phyloP scores from a whole-genome alignment of 2,329 filamentous ascomycete species.

The Cadophora malorum region DNA sequence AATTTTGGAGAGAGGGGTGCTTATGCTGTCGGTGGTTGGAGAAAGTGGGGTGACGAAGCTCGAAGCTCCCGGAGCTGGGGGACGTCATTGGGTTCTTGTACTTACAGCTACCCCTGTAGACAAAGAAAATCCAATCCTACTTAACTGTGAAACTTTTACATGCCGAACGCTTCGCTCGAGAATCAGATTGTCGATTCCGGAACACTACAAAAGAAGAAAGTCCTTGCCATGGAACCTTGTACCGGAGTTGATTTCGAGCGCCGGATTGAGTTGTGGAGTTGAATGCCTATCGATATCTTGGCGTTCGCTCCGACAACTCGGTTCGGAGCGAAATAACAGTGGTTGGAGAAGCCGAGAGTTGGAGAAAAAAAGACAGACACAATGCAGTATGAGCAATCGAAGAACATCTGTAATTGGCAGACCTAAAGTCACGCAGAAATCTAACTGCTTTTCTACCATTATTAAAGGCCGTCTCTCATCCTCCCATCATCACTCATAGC shows the following conservation, averaged over 20 bases:
- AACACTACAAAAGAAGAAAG: background rate
- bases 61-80: background rate
- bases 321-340: background rate
- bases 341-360: background rate
- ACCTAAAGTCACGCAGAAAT: background rate
- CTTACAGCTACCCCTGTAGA: background rate
- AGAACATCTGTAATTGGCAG: background rate
- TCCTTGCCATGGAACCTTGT: background rate
- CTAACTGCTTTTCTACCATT: slow-evolving; percentile 19
- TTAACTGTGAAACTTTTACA: background rate
- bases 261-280: slow-evolving; percentile 9
- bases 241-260: slow-evolving; percentile 5
- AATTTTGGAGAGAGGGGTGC: slow-evolving; percentile 4
- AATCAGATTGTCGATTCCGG: background rate
- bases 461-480: slow-evolving; percentile 13
- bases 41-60: slow-evolving; percentile 1
- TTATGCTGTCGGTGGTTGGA: background rate
- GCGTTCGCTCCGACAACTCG: background rate
- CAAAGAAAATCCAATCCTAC: background rate
- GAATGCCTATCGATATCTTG: slow-evolving; percentile 5
- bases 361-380: background rate
- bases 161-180: background rate
- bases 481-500: slow-evolving; percentile 4
- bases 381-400: background rate
- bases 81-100: slow-evolving; percentile 4